Base-by-base conservation (phyloP, 2,329 filamentous ascomycete species). In the Monosporascus sp. region DNA sequence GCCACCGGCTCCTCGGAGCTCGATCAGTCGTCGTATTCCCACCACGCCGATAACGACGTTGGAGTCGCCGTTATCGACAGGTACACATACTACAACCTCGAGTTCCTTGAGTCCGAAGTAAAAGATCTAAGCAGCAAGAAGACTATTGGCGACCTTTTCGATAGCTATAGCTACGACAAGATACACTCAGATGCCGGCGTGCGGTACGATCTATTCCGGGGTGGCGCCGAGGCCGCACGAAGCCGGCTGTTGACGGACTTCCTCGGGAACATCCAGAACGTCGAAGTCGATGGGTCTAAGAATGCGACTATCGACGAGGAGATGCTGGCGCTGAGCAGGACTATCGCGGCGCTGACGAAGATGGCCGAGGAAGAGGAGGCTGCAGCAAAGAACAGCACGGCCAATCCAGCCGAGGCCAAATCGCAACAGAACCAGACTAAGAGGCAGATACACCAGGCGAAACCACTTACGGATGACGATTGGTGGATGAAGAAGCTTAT, bases 61-160 rank as follows among this genome's bases (percentile, higher is more conserved):
- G 94, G 94, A 37, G 94, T 99, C 24, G 94, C 94, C 35, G 94
- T 99, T 59, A 99, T 99, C 68, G 94, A 99, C 71, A 87, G 94
- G 56, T 99, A 95, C 78, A 99, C 94, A 7, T 99, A 97, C 74
- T 97, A 97, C 75, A 96, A 96, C 65, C 84, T 99, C 51, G 94
- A 99, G 65, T 99, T 97, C 69, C 82, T 99, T 35, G 94, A 99
- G 71, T 89, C 85, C 3, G 87, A 96, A 65, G 89, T 97, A 55
- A 87, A 86, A 55, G 92, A 93, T 59, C 85, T 92, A 43, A 88
- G 85, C 66, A 91, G 86, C 61, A 94, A 96, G 69, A 87, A 92
- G 72, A 96, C 91, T 0, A 77, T 99, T 35, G 94, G 92, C 55
- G 91, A 97, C 66, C 76, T 99, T 3, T 99, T 99, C 64, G 93